Conservation (phyloP, 306 rosid species). For the Cucumis hystrix region DNA sequence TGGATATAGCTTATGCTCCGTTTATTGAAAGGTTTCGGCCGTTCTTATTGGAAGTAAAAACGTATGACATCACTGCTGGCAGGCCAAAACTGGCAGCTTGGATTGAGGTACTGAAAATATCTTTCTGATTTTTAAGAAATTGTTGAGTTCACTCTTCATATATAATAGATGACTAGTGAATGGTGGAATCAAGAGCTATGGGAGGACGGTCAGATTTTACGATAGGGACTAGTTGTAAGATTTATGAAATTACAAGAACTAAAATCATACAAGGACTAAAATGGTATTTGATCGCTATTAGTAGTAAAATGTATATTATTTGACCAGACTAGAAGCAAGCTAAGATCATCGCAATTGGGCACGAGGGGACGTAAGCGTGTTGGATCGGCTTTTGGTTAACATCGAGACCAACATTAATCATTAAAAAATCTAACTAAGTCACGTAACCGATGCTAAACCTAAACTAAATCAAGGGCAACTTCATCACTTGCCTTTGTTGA, state of each 20-base stretch:
- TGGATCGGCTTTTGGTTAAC: neutral
- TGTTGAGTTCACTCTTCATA: neutral
- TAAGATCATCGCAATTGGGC: neutral
- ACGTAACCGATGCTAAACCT: neutral
- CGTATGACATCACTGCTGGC: slow-evolving; percentile 46
- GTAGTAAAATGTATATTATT: neutral
- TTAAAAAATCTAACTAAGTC: neutral
- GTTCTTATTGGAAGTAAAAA: slow-evolving; percentile 40
- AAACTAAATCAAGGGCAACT: neutral
- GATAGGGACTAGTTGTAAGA: neutral
- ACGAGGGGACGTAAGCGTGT: neutral
- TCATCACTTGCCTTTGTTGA: neutral
- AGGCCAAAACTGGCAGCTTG: slow-evolving; percentile 60
- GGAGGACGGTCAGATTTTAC: neutral
- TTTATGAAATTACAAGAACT: no score
- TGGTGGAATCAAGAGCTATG: neutral
- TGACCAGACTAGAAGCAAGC: neutral
- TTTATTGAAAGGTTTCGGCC: slow-evolving; percentile 68
- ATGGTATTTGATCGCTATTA: neutral
- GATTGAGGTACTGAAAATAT: slow-evolving; percentile 37
- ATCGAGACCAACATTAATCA: neutral
- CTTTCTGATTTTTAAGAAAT: neutral
- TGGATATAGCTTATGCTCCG: slow-evolving; percentile 80
- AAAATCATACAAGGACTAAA: no score
- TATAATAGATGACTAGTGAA: neutral